Percentiles rank a stretch among this genome's conserved stretches.
Conservation (phyloP, 306 rosid genomes). For the Canavalia gladiata region DNA sequence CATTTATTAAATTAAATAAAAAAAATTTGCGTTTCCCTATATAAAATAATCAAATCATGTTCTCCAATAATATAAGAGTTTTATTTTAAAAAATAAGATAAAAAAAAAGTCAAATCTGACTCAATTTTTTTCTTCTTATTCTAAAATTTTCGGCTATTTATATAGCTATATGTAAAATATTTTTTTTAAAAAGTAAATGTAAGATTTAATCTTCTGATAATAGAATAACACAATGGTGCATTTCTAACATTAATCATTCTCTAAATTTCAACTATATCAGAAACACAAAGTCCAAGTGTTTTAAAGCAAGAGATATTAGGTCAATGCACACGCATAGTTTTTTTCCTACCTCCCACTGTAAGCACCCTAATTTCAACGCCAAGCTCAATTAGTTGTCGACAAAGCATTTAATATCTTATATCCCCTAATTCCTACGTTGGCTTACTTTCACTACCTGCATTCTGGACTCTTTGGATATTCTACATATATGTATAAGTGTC, state of each 20-base stretch:
- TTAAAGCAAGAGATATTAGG: neutral
- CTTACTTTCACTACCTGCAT: constrained; percentile 27
- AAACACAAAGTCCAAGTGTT: constrained; percentile 1
- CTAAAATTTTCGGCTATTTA: neutral
- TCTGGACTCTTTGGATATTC: neutral
- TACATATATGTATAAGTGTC: neutral
- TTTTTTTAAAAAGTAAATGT: neutral
- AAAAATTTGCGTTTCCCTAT: too few relatives aligned
- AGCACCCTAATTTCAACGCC: constrained; percentile 27
- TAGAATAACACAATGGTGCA: constrained; percentile 9
- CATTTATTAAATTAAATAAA: too few relatives aligned
- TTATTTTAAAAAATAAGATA: too few relatives aligned
- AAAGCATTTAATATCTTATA: neutral
- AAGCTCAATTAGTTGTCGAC: neutral
- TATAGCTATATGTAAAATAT: neutral
- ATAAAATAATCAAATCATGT: too few relatives aligned
- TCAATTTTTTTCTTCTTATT: neutral
- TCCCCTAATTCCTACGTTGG: neutral
- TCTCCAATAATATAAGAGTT: too few relatives aligned
- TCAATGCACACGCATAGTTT: constrained; percentile 31
- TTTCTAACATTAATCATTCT: neutral
- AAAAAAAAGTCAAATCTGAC: too few relatives aligned
- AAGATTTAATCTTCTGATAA: neutral
- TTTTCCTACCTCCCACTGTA: constrained; percentile 47
- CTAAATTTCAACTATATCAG: neutral